phyloP scores from a whole-genome alignment of 176 grass and related monocot species.

The Saccharum officinarum region DNA sequence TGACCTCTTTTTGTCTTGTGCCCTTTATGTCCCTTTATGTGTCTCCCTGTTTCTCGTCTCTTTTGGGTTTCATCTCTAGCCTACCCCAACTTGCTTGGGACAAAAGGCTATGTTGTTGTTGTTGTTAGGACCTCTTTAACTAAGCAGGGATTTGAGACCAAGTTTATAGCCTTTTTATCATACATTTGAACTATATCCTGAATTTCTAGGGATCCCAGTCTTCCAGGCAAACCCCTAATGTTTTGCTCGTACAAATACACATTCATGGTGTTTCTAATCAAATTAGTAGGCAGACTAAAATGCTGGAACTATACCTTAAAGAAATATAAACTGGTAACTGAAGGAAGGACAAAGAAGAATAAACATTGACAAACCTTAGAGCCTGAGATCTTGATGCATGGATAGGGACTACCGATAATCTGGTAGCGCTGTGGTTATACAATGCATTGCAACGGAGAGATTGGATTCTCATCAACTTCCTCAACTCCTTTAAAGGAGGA shows the following conservation, averaged over 20 bases:
- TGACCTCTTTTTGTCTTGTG: too few relatives aligned
- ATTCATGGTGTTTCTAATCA: slow-evolving; percentile 7
- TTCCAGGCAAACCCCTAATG: neutral
- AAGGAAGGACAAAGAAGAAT: neutral
- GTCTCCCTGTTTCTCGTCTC: too few relatives aligned
- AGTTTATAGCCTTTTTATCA: neutral
- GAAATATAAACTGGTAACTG: neutral
- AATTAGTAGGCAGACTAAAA: slow-evolving; percentile 11
- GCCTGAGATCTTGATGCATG: slow-evolving; percentile 85
- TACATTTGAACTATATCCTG: neutral
- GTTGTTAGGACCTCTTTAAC: neutral
- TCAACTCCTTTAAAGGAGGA: slow-evolving; percentile 63
- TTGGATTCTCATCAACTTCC: slow-evolving; percentile 76
- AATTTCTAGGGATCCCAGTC: neutral
- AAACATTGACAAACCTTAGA: slow-evolving; percentile 50
- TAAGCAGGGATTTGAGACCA: neutral
- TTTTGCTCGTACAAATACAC: neutral
- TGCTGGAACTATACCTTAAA: neutral
- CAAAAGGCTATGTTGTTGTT: too few relatives aligned
- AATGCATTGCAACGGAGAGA: slow-evolving; percentile 74
- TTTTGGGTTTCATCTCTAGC: too few relatives aligned
- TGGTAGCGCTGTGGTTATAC: slow-evolving; percentile 65
- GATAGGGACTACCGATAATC: slow-evolving; percentile 78
- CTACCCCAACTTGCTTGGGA: too few relatives aligned
- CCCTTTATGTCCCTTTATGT: too few relatives aligned